Conservation (phyloP, 352 stramenopile genomes). For the Globisporangium polare region DNA sequence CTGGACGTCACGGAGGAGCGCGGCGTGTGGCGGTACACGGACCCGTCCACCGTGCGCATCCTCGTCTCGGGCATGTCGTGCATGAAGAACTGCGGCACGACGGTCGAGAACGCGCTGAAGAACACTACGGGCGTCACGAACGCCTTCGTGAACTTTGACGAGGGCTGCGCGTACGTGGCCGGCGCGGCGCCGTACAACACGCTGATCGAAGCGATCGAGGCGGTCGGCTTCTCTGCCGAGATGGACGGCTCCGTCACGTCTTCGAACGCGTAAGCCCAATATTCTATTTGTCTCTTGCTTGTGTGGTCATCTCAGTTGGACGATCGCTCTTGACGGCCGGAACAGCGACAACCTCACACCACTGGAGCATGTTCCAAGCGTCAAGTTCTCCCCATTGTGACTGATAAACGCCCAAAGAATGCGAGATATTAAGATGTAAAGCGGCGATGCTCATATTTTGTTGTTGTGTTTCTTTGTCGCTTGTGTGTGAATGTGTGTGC, state of each 20-base stretch:
- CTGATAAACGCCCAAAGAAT: slow-evolving; percentile 1
- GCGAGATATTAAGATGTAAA: slow-evolving; percentile 4
- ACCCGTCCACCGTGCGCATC: slow-evolving; percentile 67
- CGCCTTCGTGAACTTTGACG: slow-evolving; percentile 73
- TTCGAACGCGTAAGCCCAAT: slow-evolving; percentile 52
- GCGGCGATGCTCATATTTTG: slow-evolving; percentile 3
- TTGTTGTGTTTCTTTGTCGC: slow-evolving; percentile 4
- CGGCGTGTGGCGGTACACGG: slow-evolving; percentile 64
- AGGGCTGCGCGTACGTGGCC: slow-evolving; percentile 69
- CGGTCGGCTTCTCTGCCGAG: slow-evolving; percentile 62
- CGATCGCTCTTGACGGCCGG: neutral
- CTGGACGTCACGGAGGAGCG: slow-evolving; percentile 65
- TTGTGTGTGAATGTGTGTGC: neutral
- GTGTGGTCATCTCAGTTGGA: slow-evolving; percentile 10
- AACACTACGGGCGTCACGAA: slow-evolving; percentile 58
- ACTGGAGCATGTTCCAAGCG: slow-evolving; percentile 9
- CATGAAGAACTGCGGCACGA: slow-evolving; percentile 90
- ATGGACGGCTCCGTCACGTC: slow-evolving; percentile 31
- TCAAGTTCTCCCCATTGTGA: neutral
- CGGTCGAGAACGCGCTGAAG: slow-evolving; percentile 55
- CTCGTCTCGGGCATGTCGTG: slow-evolving; percentile 87
- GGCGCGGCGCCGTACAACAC: slow-evolving; percentile 45
- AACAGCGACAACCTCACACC: slow-evolving; percentile 8
- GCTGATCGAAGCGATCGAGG: slow-evolving; percentile 61
- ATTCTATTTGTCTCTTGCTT: slow-evolving; percentile 9